Percentiles rank a stretch among this genome's conserved stretches.
These are phyloP conservation scores for Solanum chacoense DNA, from an alignment of 305 asterid species.

Conservation along the genomic window DNA sequence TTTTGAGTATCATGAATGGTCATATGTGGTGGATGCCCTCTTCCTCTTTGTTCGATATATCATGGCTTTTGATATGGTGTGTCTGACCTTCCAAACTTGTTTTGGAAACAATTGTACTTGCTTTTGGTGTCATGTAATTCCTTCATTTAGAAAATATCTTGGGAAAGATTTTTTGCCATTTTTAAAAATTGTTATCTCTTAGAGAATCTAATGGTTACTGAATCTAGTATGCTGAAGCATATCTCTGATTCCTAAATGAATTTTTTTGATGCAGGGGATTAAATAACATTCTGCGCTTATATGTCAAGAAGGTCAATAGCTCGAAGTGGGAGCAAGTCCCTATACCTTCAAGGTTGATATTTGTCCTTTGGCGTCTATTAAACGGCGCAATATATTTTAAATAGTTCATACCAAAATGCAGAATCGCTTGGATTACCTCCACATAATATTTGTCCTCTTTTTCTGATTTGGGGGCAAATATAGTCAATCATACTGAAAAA, in stretches of 20 bases:
- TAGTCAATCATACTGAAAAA: not conserved
- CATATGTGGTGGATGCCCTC: not conserved
- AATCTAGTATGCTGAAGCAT: not conserved
- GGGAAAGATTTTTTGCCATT: not conserved
- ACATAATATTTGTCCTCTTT: not conserved
- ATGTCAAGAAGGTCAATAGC: slow-evolving; percentile 78
- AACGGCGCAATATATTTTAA: not conserved
- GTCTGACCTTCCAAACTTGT: not conserved
- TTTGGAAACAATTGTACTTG: not conserved
- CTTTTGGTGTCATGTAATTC: not conserved
- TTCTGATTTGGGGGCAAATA: not conserved
- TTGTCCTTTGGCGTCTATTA: not conserved
- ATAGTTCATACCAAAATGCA: not conserved
- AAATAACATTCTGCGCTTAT: slow-evolving; percentile 84
- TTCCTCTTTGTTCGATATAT: not conserved
- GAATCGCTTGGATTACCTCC: not conserved
- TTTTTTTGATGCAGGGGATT: slow-evolving; percentile 53
- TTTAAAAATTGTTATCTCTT: not conserved
- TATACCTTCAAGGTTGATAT: slow-evolving; percentile 70
- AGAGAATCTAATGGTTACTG: not conserved
- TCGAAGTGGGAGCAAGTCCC: slow-evolving; percentile 75
- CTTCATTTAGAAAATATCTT: not conserved
- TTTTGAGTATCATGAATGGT: not conserved
- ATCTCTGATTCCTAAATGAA: not conserved
- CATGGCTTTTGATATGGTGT: not conserved